Evolutionary conservation across 768 basidiomycete species (phyloP).

Genomic region (Gymnopilus junonius): DNA sequence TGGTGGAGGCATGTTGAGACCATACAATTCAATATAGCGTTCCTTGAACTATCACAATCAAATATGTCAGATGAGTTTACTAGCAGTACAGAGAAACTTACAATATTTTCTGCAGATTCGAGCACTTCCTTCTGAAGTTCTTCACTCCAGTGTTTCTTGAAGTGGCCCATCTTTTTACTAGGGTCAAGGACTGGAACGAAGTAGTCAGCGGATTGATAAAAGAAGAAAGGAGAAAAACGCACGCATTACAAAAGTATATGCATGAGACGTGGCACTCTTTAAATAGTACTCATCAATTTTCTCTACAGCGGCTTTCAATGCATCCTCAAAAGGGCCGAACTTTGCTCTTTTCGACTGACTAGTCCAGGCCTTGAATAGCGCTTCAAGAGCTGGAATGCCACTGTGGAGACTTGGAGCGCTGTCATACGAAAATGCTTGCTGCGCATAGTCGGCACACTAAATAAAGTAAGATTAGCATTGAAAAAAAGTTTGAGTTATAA

Average conservation of each 20-base stretch:
- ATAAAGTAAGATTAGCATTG: too few relatives aligned
- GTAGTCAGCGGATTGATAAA: not conserved
- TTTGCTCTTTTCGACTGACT: too few relatives aligned
- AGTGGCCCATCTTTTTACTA: conserved; percentile 9
- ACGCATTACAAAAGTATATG: conserved; percentile 34
- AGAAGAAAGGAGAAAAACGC: not conserved
- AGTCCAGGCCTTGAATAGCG: too few relatives aligned
- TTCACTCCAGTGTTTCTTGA: conserved; percentile 1
- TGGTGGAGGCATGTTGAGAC: not conserved
- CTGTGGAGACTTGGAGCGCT: too few relatives aligned
- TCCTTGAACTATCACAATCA: not conserved
- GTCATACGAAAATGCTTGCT: too few relatives aligned
- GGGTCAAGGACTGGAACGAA: conserved; percentile 19
- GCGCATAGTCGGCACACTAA: too few relatives aligned
- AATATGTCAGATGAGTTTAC: not conserved
- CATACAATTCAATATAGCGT: not conserved
- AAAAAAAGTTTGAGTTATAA: too few relatives aligned
- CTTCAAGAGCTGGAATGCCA: too few relatives aligned
- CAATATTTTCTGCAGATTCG: not conserved
- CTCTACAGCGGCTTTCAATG: conserved; percentile 24
- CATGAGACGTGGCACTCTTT: conserved; percentile 28
- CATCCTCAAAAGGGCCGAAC: too few relatives aligned
- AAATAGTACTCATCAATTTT: conserved; percentile 37
- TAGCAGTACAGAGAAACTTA: not conserved
- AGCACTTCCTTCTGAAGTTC: conserved; percentile 6